Base-by-base conservation (phyloP, 2,329 filamentous ascomycete genomes). In the Fusarium setosum region DNA sequence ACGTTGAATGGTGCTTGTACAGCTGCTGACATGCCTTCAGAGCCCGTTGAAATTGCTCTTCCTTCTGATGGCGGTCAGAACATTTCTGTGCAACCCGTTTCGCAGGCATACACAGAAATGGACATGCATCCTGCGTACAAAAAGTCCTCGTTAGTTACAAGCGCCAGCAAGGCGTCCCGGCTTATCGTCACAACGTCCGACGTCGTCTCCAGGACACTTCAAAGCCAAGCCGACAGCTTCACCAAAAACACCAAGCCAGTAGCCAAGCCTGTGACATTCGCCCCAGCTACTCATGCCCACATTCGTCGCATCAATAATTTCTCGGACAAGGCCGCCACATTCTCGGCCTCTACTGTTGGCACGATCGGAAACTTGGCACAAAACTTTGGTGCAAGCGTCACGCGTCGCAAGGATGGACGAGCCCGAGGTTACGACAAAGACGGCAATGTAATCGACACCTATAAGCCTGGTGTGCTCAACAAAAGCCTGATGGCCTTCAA, bases 401-500 rank as follows among this genome's bases (percentile, higher is more conserved):
- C 87, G 17, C 81, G 76, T 60, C 85, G 79, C 69, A 84, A 83
- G 67, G 84, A 83, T 52, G 86, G 85, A 18, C 77, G 79, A 21
- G 76, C 80, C 13, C 88, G 86, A 71, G 89, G 90, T 2, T 86
- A 85, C 59, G 92, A 92, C 59, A 87, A 89, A 59, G 88, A 94
- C 61, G 92, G 92, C 32, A 88, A 89, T 50, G 83, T 85, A 5
- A 74, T 87, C 7, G 82, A 85, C 2, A 78, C 76, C 17, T 96
- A 96, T 80, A 97, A 97, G 79, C 95, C 96, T 0, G 95, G 96
- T 6, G 81, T 99, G 26, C 81, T 99, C 68, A 99, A 99, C 81
- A 97, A 97, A 84, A 94, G 90, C 64, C 83, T 99, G 82, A 98
- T 99, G 82, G 96, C 96, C 0, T 98, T 98, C 77, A 93, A 92